These are phyloP conservation scores for Amorphotheca resinae DNA, from an alignment of 495 filamentous ascomycete genomes.

Conservation along the genomic window DNA sequence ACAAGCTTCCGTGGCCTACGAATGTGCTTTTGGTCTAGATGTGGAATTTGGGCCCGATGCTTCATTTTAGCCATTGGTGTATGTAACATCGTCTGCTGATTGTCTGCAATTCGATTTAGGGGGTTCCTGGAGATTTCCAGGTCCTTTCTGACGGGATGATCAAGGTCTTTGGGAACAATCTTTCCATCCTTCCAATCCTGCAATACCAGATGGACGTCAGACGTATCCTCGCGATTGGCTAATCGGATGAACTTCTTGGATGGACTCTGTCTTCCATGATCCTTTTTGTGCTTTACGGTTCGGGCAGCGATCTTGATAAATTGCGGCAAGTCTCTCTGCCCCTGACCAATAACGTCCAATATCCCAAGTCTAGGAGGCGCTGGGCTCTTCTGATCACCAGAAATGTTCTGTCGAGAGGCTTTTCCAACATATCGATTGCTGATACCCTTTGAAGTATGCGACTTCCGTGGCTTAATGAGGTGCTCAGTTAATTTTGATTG, in stretches of 20 bases:
- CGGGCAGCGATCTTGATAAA: slow-evolving; percentile 76
- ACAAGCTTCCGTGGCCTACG: slow-evolving; percentile 1
- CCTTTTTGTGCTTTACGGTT: slow-evolving; percentile 44
- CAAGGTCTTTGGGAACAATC: slow-evolving; percentile 26
- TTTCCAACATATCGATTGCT: not conserved
- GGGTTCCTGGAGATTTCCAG: not conserved
- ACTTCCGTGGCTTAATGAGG: slow-evolving; percentile 10
- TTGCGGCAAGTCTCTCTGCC: slow-evolving; percentile 51
- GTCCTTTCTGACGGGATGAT: not conserved
- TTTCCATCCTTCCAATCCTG: slow-evolving; percentile 65
- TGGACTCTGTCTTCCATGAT: slow-evolving; percentile 64
- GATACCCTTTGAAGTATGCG: not conserved
- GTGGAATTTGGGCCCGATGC: slow-evolving; percentile 10
- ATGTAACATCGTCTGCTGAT: slow-evolving; percentile 12
- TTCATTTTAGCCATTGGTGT: slow-evolving; percentile 6
- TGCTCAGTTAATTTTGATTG: slow-evolving; percentile 36
- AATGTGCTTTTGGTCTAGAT: slow-evolving; percentile 14
- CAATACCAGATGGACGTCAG: slow-evolving; percentile 57
- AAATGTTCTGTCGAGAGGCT: not conserved
- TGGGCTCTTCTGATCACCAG: not conserved
- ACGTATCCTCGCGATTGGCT: slow-evolving; percentile 57
- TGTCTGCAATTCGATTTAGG: slow-evolving; percentile 7
- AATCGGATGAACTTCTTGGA: slow-evolving; percentile 60
- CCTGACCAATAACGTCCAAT: slow-evolving; percentile 7
- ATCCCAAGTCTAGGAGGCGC: slow-evolving; percentile 13